phyloP scores from a whole-genome alignment of 176 grass and related monocot genomes.

The Phragmites australis region DNA sequence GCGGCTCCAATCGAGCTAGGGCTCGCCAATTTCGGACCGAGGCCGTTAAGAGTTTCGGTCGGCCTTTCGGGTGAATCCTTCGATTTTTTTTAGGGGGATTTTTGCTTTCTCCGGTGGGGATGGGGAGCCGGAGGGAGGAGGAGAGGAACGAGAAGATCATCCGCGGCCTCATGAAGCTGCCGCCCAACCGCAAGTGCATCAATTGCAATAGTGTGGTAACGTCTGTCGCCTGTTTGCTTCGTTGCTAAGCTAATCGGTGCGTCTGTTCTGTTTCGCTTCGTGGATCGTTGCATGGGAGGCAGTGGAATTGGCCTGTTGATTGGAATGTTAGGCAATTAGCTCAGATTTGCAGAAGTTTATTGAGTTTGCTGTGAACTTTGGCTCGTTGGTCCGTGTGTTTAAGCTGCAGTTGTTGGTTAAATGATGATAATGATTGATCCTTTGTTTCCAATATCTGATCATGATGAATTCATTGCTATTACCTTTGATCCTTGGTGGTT shows the following conservation, averaged over 20 bases:
- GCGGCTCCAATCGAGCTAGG: conserved; percentile 40
- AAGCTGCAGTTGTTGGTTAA: no score
- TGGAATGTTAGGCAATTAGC: conserved; percentile 11
- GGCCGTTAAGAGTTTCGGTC: conserved; percentile 1
- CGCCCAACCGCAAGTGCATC: conserved; percentile 94
- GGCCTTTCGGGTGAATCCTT: not conserved
- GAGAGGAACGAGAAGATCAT: conserved; percentile 99
- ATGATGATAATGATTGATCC: not conserved
- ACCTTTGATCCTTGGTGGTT: not conserved
- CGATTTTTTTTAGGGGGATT: conserved; percentile 7
- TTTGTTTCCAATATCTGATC: not conserved
- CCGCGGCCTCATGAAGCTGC: conserved; percentile 96
- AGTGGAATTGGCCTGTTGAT: not conserved
- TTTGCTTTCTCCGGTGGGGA: conserved; percentile 33
- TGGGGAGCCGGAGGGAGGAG: conserved; percentile 90
- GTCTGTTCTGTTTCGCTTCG: not conserved
- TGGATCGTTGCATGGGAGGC: conserved; percentile 6
- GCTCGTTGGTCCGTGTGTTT: not conserved
- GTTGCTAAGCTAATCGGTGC: conserved; percentile 27
- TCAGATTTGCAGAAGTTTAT: conserved; percentile 1
- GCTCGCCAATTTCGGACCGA: conserved; percentile 29
- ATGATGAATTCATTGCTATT: not conserved
- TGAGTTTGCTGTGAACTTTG: not conserved
- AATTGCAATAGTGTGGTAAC: conserved; percentile 91
- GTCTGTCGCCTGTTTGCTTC: not conserved